Percentiles rank a stretch among this genome's conserved stretches.
Evolutionary conservation across 495 filamentous ascomycete genomes (phyloP).

Genomic region (Amorphotheca resinae): DNA sequence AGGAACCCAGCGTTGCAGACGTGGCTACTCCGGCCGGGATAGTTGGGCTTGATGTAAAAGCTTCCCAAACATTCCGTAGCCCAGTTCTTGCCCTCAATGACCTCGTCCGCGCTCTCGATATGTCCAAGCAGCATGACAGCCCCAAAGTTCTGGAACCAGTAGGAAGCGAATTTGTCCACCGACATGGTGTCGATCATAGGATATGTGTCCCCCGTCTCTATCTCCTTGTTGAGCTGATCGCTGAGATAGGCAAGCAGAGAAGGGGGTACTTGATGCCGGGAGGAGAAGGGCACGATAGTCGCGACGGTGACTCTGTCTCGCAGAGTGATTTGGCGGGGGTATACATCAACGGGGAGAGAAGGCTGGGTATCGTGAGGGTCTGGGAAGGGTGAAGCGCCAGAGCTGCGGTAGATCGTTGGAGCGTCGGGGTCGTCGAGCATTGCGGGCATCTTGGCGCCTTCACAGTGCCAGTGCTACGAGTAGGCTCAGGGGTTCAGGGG

Average conservation of each 20-base stretch:
- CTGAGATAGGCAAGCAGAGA: conserved; percentile 69
- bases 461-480: neutral
- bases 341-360: conserved; percentile 55
- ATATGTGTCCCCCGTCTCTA: conserved; percentile 93
- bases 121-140: conserved; percentile 88
- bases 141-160: conserved; percentile 94
- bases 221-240: conserved; percentile 84
- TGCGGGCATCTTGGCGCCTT: conserved; percentile 55
- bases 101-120: conserved; percentile 36
- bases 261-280: conserved; percentile 57
- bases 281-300: conserved; percentile 78
- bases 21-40: conserved; percentile 90
- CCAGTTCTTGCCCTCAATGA: conserved; percentile 60
- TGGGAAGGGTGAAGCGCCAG: conserved; percentile 52
- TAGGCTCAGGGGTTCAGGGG: neutral
- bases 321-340: conserved; percentile 74
- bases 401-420: conserved; percentile 47
- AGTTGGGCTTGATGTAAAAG: conserved; percentile 96
- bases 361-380: conserved; percentile 39
- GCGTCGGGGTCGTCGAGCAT: conserved; percentile 69
- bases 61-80: conserved; percentile 75
- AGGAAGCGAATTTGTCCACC: conserved; percentile 62
- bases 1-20: conserved; percentile 94
- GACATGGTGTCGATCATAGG: conserved; percentile 77
- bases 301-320: conserved; percentile 83